Evolutionary conservation across 2,329 filamentous ascomycete genomes (phyloP).

Genomic region (Aspergillus ochraceus): DNA sequence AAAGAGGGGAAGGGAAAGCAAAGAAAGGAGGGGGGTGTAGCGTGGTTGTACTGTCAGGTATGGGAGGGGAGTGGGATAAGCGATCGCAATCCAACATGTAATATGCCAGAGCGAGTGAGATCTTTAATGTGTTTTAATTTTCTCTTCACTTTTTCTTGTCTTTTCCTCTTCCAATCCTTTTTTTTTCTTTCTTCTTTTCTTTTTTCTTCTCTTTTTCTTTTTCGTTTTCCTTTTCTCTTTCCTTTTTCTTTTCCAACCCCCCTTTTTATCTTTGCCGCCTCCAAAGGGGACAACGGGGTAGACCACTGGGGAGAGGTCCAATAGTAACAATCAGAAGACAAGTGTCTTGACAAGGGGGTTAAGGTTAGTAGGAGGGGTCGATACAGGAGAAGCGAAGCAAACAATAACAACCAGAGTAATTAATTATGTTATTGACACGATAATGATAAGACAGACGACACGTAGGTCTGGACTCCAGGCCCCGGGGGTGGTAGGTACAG

Average conservation of each 20-base stretch:
- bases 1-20: neutral
- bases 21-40: neutral
- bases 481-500: no score
- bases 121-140: neutral
- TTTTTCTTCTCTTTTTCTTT: neutral
- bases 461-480: no score
- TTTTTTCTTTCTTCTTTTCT: neutral
- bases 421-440: neutral
- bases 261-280: conserved; percentile 14
- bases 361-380: conserved; percentile 2
- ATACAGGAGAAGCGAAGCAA: neutral
- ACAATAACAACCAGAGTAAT: neutral
- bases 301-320: conserved; percentile 6
- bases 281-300: conserved; percentile 5
- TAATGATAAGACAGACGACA: no score
- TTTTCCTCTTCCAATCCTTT: neutral
- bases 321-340: conserved; percentile 1
- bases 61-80: conserved; percentile 5
- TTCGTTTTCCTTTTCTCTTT: no score
- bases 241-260: neutral
- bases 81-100: conserved; percentile 15
- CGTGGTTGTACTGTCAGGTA: neutral
- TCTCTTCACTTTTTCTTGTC: neutral
- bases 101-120: conserved; percentile 11
- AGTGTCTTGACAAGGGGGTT: neutral